These are phyloP conservation scores for Biancaea sappan DNA, from an alignment of 306 rosid species.

Conservation along the genomic window DNA sequence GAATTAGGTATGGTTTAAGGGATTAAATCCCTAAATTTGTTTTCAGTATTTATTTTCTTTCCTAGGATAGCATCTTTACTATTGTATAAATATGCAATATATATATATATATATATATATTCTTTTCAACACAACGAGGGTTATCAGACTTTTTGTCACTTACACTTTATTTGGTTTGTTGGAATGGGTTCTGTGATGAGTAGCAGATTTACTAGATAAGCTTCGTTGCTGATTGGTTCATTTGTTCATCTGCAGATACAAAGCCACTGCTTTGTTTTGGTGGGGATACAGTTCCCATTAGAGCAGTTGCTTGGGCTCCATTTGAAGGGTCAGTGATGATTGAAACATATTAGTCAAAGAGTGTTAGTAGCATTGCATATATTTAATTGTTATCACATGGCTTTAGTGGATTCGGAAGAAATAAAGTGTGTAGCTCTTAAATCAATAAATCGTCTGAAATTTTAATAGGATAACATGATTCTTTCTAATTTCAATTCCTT, in stretches of 20 bases:
- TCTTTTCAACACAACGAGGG: no score
- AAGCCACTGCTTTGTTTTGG: conserved; percentile 80
- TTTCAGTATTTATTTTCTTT: no score
- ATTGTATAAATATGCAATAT: no score
- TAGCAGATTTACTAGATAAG: conserved; percentile 16
- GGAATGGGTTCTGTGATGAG: conserved; percentile 26
- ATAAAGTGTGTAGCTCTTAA: not conserved
- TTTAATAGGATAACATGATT: not conserved
- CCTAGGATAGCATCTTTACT: no score
- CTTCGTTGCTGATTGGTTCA: conserved; percentile 28
- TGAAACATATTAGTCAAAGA: conserved; percentile 30
- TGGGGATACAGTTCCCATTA: conserved; percentile 84
- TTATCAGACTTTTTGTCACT: no score
- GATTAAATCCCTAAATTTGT: no score
- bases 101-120: no score
- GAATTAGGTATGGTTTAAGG: no score
- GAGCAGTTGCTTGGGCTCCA: conserved; percentile 93
- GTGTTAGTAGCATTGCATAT: conserved; percentile 12
- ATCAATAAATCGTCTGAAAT: not conserved
- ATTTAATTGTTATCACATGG: conserved; percentile 1
- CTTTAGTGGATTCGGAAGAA: conserved; percentile 20
- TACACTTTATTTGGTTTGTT: conserved; percentile 23
- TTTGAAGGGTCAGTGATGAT: conserved; percentile 64
- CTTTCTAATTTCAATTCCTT: not conserved
- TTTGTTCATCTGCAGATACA: conserved; percentile 62